These are phyloP conservation scores for Camelina neglecta DNA, from an alignment of 345 rosid genomes.

Conservation along the genomic window DNA sequence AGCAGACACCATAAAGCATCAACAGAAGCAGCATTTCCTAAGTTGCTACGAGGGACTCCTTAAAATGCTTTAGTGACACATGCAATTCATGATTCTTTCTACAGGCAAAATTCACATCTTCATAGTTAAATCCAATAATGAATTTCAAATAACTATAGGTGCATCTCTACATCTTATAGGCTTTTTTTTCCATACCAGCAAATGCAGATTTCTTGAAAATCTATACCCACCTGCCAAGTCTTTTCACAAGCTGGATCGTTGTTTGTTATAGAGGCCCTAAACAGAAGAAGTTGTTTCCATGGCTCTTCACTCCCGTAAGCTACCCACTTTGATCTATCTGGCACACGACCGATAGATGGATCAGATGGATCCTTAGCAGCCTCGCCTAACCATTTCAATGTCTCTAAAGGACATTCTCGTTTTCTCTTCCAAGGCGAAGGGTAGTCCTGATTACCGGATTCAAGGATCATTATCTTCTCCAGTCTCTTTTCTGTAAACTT, in stretches of 20 bases:
- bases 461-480: slow-evolving; percentile 10
- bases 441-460: background rate
- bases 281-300: slow-evolving; percentile 78
- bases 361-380: slow-evolving; percentile 73
- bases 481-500: background rate
- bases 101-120: background rate
- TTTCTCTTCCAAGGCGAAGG: slow-evolving; percentile 55
- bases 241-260: slow-evolving; percentile 49
- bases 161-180: too few relatives aligned
- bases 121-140: background rate
- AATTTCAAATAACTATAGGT: background rate
- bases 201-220: slow-evolving; percentile 6
- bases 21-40: slow-evolving; percentile 4
- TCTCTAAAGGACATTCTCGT: slow-evolving; percentile 49
- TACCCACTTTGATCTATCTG: slow-evolving; percentile 75
- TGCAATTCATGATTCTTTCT: slow-evolving; percentile 6
- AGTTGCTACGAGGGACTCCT: background rate
- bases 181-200: background rate
- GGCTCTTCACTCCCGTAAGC: slow-evolving; percentile 58
- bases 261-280: slow-evolving; percentile 56
- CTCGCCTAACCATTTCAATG: slow-evolving; percentile 65
- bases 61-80: background rate
- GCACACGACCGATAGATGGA: slow-evolving; percentile 52
- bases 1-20: background rate
- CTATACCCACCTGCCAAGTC: slow-evolving; percentile 58